These are phyloP conservation scores for Penicillium nordicum DNA, from an alignment of 2,329 filamentous ascomycete species.

Conservation along the genomic window DNA sequence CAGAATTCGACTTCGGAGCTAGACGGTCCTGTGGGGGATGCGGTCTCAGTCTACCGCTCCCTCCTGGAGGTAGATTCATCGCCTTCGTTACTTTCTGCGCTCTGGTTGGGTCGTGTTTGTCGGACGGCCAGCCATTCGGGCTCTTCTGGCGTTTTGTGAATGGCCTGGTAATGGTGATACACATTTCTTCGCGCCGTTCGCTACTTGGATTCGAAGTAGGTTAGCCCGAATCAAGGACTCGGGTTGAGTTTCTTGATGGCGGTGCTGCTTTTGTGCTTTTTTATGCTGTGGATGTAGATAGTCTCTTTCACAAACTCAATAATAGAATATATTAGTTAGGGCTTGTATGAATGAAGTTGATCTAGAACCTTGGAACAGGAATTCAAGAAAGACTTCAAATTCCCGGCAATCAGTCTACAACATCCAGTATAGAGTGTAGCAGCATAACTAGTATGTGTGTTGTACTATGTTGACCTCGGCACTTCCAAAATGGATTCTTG, in stretches of 20 bases:
- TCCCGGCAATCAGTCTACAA: not conserved
- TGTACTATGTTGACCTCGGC: not conserved
- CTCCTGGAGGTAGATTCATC: conserved; percentile 4
- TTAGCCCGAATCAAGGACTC: not conserved
- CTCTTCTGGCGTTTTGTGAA: conserved; percentile 24
- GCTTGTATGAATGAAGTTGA: too few relatives aligned
- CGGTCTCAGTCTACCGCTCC: conserved; percentile 2
- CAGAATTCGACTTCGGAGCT: not conserved
- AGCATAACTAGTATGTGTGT: too few relatives aligned
- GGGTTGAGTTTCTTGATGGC: not conserved
- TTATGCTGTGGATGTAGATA: not conserved
- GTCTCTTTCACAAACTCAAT: not conserved
- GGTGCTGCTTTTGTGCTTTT: not conserved
- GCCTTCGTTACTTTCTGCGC: conserved; percentile 29
- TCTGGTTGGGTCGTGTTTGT: conserved; percentile 59
- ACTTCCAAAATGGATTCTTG: not conserved
- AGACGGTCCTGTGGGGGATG: conserved; percentile 4
- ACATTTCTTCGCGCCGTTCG: conserved; percentile 24
- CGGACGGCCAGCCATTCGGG: conserved; percentile 55
- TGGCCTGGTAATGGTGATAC: conserved; percentile 4
- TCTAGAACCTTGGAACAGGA: not conserved
- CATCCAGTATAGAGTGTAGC: not conserved
- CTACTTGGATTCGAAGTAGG: conserved; percentile 17
- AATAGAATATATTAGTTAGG: not conserved
- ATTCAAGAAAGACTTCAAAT: not conserved